Percentiles rank a stretch among this genome's conserved stretches.
Conservation (phyloP, 257 asterid species). For the Echium plantagineum region DNA sequence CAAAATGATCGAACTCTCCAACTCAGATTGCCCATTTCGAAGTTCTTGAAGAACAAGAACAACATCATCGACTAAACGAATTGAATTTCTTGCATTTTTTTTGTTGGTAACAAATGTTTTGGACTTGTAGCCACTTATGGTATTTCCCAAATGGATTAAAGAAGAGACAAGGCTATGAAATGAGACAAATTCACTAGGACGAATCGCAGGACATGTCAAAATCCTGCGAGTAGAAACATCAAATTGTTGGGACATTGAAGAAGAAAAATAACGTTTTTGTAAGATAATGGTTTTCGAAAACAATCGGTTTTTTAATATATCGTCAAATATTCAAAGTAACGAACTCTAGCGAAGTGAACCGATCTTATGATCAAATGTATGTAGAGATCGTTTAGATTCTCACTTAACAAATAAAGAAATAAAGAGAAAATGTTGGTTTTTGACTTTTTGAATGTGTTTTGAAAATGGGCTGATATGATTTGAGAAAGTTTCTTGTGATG, state of each 20-base stretch:
- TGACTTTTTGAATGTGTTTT: slow-evolving; percentile 5
- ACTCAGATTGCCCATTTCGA: slow-evolving; percentile 9
- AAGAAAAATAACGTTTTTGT: neutral
- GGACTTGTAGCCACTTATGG: slow-evolving; percentile 38
- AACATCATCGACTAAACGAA: slow-evolving; percentile 40
- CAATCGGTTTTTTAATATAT: too few relatives aligned
- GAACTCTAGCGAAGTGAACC: too few relatives aligned
- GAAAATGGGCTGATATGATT: neutral
- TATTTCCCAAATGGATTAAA: slow-evolving; percentile 29
- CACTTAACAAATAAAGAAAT: too few relatives aligned
- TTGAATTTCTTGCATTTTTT: slow-evolving; percentile 31
- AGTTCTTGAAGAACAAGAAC: slow-evolving; percentile 51
- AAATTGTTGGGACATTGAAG: slow-evolving; percentile 41
- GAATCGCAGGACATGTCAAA: slow-evolving; percentile 68
- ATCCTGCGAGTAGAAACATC: slow-evolving; percentile 63
- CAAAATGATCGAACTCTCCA: slow-evolving; percentile 13
- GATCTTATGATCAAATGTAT: too few relatives aligned
- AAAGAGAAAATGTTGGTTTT: neutral
- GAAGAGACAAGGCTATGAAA: slow-evolving; percentile 34
- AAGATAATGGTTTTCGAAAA: slow-evolving; percentile 8
- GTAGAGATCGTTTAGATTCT: too few relatives aligned
- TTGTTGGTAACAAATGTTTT: slow-evolving; percentile 38
- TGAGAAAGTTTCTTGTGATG: slow-evolving; percentile 1
- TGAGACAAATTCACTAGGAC: slow-evolving; percentile 54
- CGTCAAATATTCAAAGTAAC: too few relatives aligned